Evolutionary conservation across 1,284 basidiomycete genomes (phyloP).

Genomic region (Dichomitus squalens): DNA sequence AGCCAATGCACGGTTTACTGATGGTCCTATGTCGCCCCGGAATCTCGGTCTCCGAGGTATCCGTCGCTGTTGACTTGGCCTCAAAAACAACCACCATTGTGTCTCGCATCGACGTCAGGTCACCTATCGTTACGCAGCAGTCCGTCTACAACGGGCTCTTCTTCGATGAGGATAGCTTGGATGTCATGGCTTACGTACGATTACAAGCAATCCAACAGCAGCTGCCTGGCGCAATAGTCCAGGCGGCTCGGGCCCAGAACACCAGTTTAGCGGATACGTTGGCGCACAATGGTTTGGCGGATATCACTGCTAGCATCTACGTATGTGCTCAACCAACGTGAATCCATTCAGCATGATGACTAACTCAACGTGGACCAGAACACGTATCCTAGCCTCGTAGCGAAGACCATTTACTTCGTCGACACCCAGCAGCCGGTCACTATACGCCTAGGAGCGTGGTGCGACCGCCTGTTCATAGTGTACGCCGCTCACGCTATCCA

Average conservation of each 20-base stretch:
- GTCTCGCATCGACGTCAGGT: conserved; percentile 39
- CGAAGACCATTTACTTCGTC: conserved; percentile 52
- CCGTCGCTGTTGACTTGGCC: conserved; percentile 26
- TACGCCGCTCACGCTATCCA: conserved; percentile 26
- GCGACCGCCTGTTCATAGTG: conserved; percentile 50
- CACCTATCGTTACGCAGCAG: conserved; percentile 32
- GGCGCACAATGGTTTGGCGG: conserved; percentile 38
- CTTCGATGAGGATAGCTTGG: conserved; percentile 42
- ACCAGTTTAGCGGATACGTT: conserved; percentile 44
- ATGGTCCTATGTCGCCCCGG: conserved; percentile 48
- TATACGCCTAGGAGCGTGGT: conserved; percentile 44
- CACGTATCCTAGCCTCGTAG: conserved; percentile 53
- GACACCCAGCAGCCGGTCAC: conserved; percentile 35
- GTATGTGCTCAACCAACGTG: conserved; percentile 36
- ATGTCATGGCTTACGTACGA: conserved; percentile 37
- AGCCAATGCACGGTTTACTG: too few relatives aligned
- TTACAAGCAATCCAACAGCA: conserved; percentile 45
- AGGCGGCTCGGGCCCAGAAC: conserved; percentile 42
- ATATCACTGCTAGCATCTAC: conserved; percentile 45
- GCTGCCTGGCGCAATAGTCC: conserved; percentile 53
- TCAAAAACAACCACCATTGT: conserved; percentile 35
- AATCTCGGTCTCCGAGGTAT: conserved; percentile 44
- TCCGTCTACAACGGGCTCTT: conserved; percentile 52
- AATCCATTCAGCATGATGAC: neutral
- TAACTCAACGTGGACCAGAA: conserved; percentile 30